Conservation (phyloP, 768 basidiomycete genomes). For the Nevesoporus exiguus region DNA sequence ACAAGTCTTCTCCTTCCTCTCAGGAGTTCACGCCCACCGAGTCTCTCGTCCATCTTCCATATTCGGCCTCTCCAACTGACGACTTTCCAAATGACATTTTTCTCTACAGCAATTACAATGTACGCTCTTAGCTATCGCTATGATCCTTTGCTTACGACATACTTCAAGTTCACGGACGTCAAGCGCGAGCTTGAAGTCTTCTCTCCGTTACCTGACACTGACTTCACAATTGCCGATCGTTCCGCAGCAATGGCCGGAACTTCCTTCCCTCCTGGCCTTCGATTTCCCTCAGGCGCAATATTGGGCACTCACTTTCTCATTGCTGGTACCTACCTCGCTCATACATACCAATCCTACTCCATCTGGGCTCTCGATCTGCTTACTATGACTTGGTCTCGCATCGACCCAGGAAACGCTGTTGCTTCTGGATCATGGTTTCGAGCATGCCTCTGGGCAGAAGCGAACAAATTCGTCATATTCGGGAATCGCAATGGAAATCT, state of each 20-base stretch:
- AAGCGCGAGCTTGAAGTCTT: conserved; percentile 93
- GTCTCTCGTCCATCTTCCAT: conserved; percentile 67
- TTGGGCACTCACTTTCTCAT: conserved; percentile 90
- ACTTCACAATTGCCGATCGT: conserved; percentile 77
- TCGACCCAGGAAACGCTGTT: conserved; percentile 85
- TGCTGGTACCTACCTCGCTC: conserved; percentile 93
- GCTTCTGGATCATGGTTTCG: conserved; percentile 93
- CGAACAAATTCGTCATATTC: conserved; percentile 85
- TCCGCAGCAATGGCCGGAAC: conserved; percentile 78
- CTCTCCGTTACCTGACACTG: conserved; percentile 69
- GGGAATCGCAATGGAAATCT: conserved; percentile 86
- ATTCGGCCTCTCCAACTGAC: conserved; percentile 66
- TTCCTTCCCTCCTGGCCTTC: conserved; percentile 87
- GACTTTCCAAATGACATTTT: conserved; percentile 84
- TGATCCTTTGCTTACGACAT: conserved; percentile 7
- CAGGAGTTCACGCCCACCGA: conserved; percentile 56
- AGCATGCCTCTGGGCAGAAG: conserved; percentile 80
- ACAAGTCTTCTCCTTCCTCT: conserved; percentile 38
- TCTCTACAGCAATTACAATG: conserved; percentile 96
- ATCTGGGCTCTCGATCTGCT: conserved; percentile 92
- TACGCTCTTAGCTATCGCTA: conserved; percentile 35
- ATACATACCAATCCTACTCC: conserved; percentile 91
- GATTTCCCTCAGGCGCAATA: conserved; percentile 94
- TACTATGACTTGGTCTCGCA: conserved; percentile 80
- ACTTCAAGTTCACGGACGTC: conserved; percentile 81